These are phyloP conservation scores for Colletotrichum endophyticum DNA, from an alignment of 2,329 filamentous ascomycete species.

Conservation along the genomic window DNA sequence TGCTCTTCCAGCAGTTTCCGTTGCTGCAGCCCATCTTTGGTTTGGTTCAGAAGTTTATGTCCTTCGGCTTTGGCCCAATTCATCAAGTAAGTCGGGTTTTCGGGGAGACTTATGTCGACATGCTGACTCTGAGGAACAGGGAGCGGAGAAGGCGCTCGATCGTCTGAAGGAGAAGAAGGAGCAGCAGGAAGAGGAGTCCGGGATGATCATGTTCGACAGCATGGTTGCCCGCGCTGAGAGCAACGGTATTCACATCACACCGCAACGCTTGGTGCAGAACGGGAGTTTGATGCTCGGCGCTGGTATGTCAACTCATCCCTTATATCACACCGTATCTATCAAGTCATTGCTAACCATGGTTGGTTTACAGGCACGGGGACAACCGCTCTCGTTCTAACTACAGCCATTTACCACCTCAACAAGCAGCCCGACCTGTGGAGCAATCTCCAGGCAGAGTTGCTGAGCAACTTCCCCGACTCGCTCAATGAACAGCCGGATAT, in stretches of 20 bases:
- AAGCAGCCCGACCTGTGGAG: background rate
- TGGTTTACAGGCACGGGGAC: background rate
- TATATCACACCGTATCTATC: rapidly evolving
- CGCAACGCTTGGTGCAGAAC: background rate
- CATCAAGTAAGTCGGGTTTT: rapidly evolving
- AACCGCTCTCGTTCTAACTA: background rate
- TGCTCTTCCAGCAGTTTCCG: background rate
- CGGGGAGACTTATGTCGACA: rapidly evolving
- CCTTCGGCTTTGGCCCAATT: background rate
- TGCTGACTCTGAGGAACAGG: background rate
- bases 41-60: background rate
- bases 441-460: background rate
- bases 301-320: background rate
- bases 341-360: background rate
- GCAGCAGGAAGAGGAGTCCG: background rate
- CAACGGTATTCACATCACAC: background rate
- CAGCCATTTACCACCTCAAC: background rate
- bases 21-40: background rate
- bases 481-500: background rate
- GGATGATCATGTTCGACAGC: background rate
- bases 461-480: background rate
- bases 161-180: background rate
- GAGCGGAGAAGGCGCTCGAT: background rate
- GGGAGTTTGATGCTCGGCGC: background rate
- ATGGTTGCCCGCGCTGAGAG: background rate